Evolutionary conservation across 2,329 filamentous ascomycete genomes (phyloP), one percentile per base, ranked within the genome.

Genomic region (Sclerotiophoma versabilis): DNA sequence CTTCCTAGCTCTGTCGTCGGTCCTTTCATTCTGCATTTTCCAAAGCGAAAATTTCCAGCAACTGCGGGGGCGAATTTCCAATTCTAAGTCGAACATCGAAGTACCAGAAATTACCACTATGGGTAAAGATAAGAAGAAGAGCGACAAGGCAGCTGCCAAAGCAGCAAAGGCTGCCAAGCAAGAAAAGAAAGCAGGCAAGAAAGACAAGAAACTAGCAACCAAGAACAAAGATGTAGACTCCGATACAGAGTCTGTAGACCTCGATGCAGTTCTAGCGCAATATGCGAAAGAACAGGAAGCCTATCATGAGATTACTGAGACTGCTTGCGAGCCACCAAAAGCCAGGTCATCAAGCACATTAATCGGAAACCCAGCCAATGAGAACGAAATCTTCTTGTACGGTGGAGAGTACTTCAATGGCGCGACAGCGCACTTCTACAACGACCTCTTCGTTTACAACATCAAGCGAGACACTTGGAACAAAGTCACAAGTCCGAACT

Each of bases 361-460:
- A 54, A 83, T 97, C 63, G 92, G 91, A 17, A 93, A 90, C 32
- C 95, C 95, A 1, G 85, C 88, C 26, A 93, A 96, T 76, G 85
- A 84, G 66, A 96, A 95, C 75, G 92, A 96, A 73, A 78, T 99
- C 51, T 87, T 98, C 62, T 79, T 98, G 5, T 99, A 96, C 75
- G 95, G 93, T 14, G 95, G 95, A 62, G 95, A 99, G 79, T 96
- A 93, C 71, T 98, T 92, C 78, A 96, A 98, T 76, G 95, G 95
- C 4, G 90, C 90, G 2, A 79, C 95, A 50, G 95, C 93, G 1
- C 79, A 80, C 1, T 89, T 89, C 75, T 88, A 81, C 75, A 89
- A 87, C 68, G 87, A 89, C 62, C 76, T 89, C 3, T 86, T 82
- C 63, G 79, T 89, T 29, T 88, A 88, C 69, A 81, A 95, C 76